Percentiles rank a stretch among this genome's conserved stretches.
phyloP scores from a whole-genome alignment of 2,329 filamentous ascomycete genomes.

The Claviceps humidiphila region DNA sequence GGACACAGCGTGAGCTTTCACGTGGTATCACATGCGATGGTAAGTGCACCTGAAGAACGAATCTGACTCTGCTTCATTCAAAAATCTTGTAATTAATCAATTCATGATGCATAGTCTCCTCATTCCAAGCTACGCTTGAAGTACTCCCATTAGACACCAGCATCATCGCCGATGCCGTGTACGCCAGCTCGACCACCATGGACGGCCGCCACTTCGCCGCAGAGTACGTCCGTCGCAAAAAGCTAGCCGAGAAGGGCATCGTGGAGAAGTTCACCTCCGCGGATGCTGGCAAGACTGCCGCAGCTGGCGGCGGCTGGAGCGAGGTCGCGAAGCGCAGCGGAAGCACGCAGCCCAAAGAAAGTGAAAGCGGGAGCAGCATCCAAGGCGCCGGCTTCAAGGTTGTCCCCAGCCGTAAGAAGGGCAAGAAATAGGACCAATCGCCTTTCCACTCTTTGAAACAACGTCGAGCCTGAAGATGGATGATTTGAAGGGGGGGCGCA shows the following conservation, averaged over 20 bases:
- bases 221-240: slow-evolving; percentile 87
- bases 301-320: slow-evolving; percentile 64
- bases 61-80: slow-evolving; percentile 17
- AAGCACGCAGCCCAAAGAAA: slow-evolving; percentile 28
- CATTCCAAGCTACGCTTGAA: slow-evolving; percentile 65
- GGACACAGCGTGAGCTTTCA: slow-evolving; percentile 67
- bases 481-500: too few species aligned
- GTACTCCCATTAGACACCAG: slow-evolving; percentile 63
- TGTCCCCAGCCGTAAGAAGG: slow-evolving; percentile 85
- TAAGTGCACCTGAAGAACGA: slow-evolving; percentile 23
- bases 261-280: slow-evolving; percentile 57
- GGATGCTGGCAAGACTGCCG: slow-evolving; percentile 31
- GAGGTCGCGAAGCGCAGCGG: slow-evolving; percentile 92
- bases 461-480: slow-evolving; percentile 3
- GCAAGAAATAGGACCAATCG: slow-evolving; percentile 46
- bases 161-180: slow-evolving; percentile 82
- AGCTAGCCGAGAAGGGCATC: slow-evolving; percentile 83
- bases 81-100: not conserved
- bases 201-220: slow-evolving; percentile 88
- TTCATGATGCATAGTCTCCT: slow-evolving; percentile 47
- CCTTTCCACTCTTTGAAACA: slow-evolving; percentile 7
- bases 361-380: slow-evolving; percentile 22
- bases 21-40: slow-evolving; percentile 49
- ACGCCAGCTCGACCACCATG: slow-evolving; percentile 75
- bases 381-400: slow-evolving; percentile 66